phyloP scores from a whole-genome alignment of 345 rosid genomes.

The Atalantia buxifolia region DNA sequence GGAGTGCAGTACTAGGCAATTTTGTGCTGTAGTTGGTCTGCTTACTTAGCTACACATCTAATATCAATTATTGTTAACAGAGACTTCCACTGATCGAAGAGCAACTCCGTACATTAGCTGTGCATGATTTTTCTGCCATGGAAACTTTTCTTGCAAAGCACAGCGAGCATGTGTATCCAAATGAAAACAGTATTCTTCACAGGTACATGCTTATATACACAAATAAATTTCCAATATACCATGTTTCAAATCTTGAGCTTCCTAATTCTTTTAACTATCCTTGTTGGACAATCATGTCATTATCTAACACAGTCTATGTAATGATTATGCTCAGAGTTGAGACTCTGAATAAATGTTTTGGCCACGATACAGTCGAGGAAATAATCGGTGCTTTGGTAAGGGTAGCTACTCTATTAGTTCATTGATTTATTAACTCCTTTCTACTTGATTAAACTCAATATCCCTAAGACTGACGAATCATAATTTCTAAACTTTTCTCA shows the following conservation, averaged over 20 bases:
- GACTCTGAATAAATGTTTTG: neutral
- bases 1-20: too few species aligned
- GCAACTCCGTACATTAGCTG: neutral
- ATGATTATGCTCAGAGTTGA: neutral
- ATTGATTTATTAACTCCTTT: neutral
- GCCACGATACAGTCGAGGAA: neutral
- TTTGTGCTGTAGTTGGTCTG: too few species aligned
- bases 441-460: neutral
- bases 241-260: neutral
- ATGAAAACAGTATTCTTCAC: neutral
- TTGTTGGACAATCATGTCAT: neutral
- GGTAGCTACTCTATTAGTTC: neutral
- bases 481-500: neutral
- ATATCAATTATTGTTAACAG: neutral
- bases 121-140: neutral
- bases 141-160: neutral
- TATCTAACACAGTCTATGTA: neutral
- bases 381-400: slow-evolving; percentile 2
- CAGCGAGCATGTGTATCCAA: neutral
- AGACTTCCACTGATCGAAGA: slow-evolving; percentile 5
- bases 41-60: neutral
- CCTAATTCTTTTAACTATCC: neutral
- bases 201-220: neutral
- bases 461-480: neutral
- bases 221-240: neutral